phyloP scores from a whole-genome alignment of 495 filamentous ascomycete species.

The Aspergillus saccharolyticus region DNA sequence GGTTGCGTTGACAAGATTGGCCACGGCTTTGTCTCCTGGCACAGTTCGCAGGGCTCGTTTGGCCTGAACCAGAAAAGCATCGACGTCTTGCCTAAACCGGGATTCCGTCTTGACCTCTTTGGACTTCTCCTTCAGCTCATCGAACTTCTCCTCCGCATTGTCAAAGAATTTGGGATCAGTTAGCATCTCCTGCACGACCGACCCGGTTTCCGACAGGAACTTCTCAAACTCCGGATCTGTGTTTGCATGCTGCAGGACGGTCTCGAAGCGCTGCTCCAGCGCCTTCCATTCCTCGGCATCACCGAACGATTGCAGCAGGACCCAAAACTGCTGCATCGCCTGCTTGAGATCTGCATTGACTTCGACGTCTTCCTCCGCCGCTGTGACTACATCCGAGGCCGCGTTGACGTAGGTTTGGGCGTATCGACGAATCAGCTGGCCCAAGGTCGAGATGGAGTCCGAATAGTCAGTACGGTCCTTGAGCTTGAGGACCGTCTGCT shows the following conservation, averaged over 20 bases:
- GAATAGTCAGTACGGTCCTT: constrained; percentile 74
- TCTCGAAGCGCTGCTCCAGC: constrained; percentile 59
- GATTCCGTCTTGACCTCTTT: constrained; percentile 59
- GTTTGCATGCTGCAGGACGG: constrained; percentile 67
- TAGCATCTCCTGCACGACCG: constrained; percentile 73
- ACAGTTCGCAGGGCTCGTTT: constrained; percentile 64
- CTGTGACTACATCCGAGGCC: constrained; percentile 54
- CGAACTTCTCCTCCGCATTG: constrained; percentile 61
- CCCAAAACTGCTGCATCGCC: constrained; percentile 74
- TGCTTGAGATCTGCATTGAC: constrained; percentile 69
- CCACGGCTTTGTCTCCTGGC: constrained; percentile 62
- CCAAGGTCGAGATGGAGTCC: constrained; percentile 76
- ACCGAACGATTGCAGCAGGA: constrained; percentile 72
- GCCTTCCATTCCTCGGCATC: constrained; percentile 68
- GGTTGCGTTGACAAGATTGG: constrained; percentile 59
- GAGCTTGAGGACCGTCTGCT: constrained; percentile 69
- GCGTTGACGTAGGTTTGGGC: constrained; percentile 70
- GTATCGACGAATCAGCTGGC: constrained; percentile 71
- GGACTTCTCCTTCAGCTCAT: constrained; percentile 64
- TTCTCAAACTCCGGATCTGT: constrained; percentile 80
- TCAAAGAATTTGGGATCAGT: constrained; percentile 82
- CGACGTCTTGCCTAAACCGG: constrained; percentile 64
- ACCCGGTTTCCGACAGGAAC: constrained; percentile 64
- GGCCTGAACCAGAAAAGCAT: constrained; percentile 63
- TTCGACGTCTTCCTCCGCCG: constrained; percentile 63